phyloP scores from a whole-genome alignment of 768 basidiomycete genomes.

The Lactifluus pinguis region DNA sequence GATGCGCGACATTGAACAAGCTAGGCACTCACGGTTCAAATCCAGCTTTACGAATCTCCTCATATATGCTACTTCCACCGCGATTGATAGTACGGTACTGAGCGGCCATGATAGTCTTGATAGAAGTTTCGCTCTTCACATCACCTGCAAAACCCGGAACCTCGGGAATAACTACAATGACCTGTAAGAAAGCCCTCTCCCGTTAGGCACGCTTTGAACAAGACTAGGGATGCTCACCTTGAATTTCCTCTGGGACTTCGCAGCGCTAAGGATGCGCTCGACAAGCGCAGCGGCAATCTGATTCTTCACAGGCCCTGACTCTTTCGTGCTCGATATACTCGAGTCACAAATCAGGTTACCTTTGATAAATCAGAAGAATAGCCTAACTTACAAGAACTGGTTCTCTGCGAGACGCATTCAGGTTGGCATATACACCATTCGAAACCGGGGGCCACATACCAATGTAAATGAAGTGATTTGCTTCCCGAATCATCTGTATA shows the following conservation, averaged over 20 bases:
- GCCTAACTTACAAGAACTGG: constrained; percentile 68
- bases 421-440: not conserved
- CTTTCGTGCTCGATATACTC: constrained; percentile 69
- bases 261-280: constrained; percentile 79
- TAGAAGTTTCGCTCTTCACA: constrained; percentile 50
- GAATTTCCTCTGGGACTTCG: constrained; percentile 60
- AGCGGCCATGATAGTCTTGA: constrained; percentile 83
- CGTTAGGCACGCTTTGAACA: not conserved
- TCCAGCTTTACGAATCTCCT: constrained; percentile 66
- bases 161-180: constrained; percentile 83
- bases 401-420: constrained; percentile 40
- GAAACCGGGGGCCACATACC: constrained; percentile 37
- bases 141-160: constrained; percentile 87
- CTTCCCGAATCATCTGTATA: constrained; percentile 69
- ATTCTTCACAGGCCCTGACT: constrained; percentile 66
- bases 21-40: constrained; percentile 59
- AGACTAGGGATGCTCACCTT: constrained; percentile 36
- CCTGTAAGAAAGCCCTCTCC: constrained; percentile 33
- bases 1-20: too few relatives aligned
- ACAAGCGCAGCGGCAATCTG: constrained; percentile 76
- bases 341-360: constrained; percentile 1
- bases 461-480: constrained; percentile 88
- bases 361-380: not conserved
- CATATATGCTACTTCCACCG: constrained; percentile 80
- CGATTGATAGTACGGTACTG: constrained; percentile 87